Conservation (phyloP, 495 filamentous ascomycete genomes). For the Rhizodiscina lignyota region DNA sequence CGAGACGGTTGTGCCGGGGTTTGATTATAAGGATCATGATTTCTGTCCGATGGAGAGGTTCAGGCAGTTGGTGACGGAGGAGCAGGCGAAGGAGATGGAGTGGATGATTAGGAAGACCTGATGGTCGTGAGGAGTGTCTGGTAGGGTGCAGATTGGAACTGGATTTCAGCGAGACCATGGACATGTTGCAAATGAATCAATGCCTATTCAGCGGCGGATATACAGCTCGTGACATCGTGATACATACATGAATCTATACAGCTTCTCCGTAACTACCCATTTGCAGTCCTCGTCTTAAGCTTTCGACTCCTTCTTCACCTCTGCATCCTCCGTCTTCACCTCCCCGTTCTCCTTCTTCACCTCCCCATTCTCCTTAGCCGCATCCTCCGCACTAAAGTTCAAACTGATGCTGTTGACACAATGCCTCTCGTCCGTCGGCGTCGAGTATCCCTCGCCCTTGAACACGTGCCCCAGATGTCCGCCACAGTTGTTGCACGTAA, state of each 20-base stretch:
- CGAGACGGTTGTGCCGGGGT: slow-evolving; percentile 48
- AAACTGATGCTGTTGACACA: slow-evolving; percentile 92
- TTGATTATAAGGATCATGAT: slow-evolving; percentile 47
- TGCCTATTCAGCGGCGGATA: no score
- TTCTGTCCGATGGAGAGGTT: slow-evolving; percentile 33
- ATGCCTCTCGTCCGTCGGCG: slow-evolving; percentile 89
- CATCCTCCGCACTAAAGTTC: slow-evolving; percentile 42
- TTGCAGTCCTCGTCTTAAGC: no score
- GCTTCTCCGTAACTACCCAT: no score
- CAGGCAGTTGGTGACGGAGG: slow-evolving; percentile 27
- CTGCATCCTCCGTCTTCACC: no score
- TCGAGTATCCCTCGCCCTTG: slow-evolving; percentile 81
- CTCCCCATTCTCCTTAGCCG: neutral
- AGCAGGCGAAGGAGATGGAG: slow-evolving; percentile 29
- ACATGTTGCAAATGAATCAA: no score
- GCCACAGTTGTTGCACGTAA: slow-evolving; percentile 83
- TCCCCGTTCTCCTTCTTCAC: slow-evolving; percentile 19
- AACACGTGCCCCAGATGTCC: slow-evolving; percentile 96
- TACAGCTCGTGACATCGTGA: no score
- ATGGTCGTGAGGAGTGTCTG: no score
- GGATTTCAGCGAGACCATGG: no score
- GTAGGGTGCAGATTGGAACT: no score
- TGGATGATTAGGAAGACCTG: slow-evolving; percentile 31
- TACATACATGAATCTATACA: no score
- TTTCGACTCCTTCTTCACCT: no score